Conservation (phyloP, 371 early-diverging fungal genomes). For the Umbelopsis sp. region DNA sequence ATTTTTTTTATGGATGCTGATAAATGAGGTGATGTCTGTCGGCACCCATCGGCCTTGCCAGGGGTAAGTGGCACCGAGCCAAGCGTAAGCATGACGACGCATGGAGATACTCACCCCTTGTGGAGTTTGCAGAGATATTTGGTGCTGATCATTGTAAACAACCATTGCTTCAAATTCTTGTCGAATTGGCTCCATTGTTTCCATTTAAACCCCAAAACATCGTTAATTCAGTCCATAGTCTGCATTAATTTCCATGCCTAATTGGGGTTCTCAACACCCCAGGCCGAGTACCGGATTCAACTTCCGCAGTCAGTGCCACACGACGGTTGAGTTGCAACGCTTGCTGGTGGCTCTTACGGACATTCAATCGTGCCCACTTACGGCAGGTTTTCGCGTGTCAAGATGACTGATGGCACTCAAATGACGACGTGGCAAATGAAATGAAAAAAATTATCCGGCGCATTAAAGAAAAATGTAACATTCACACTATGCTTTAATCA, state of each 20-base stretch:
- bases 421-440: background rate
- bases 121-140: background rate
- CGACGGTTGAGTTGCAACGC: background rate
- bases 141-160: background rate
- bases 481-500: background rate
- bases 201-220: background rate
- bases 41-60: background rate
- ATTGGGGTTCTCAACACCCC: background rate
- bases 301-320: background rate
- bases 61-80: constrained; percentile 10
- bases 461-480: background rate
- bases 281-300: background rate
- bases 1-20: constrained; percentile 4
- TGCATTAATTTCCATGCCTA: background rate
- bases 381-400: background rate
- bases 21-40: background rate
- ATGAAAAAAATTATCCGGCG: background rate
- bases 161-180: too few species aligned
- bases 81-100: constrained; percentile 4
- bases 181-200: too few species aligned
- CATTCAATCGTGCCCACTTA: constrained; percentile 2
- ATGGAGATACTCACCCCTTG: background rate
- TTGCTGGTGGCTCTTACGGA: background rate
- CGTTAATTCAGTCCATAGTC: background rate
- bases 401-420: background rate